These are phyloP conservation scores for Erysiphe neolycopersici DNA, from an alignment of 2,329 filamentous ascomycete genomes.

Conservation along the genomic window DNA sequence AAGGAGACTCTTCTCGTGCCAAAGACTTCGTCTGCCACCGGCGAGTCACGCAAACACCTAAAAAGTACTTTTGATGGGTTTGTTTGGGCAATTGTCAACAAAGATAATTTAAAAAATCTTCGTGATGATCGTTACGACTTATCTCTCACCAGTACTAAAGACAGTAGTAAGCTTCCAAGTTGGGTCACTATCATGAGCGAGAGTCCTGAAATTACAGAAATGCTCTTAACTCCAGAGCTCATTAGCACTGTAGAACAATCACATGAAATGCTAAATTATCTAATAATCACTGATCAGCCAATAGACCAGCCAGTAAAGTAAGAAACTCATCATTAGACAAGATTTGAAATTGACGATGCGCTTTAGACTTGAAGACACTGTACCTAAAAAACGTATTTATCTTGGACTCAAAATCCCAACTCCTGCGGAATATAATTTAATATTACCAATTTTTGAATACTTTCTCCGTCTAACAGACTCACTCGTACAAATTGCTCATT, in stretches of 20 bases:
- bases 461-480: slow-evolving; percentile 68
- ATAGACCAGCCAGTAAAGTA: slow-evolving; percentile 65
- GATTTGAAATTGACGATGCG: slow-evolving; percentile 1
- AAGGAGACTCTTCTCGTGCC: slow-evolving; percentile 60
- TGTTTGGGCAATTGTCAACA: slow-evolving; percentile 88
- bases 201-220: slow-evolving; percentile 78
- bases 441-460: slow-evolving; percentile 52
- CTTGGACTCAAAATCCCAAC: slow-evolving; percentile 47
- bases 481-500: slow-evolving; percentile 51
- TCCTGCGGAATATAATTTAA: slow-evolving; percentile 31
- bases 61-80: slow-evolving; percentile 65
- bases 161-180: slow-evolving; percentile 62
- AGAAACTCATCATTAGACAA: slow-evolving; percentile 13
- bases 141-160: slow-evolving; percentile 79
- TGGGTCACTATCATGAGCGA: slow-evolving; percentile 95
- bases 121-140: slow-evolving; percentile 87
- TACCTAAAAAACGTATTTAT: slow-evolving; percentile 64
- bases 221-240: slow-evolving; percentile 66
- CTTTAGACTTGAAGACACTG: slow-evolving; percentile 51
- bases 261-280: slow-evolving; percentile 58
- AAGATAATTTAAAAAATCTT: slow-evolving; percentile 71
- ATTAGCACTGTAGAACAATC: slow-evolving; percentile 52
- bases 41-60: slow-evolving; percentile 26
- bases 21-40: slow-evolving; percentile 27
- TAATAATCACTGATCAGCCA: slow-evolving; percentile 78